Conservation (phyloP, 106 monocot species). For the Iris macrosiphon region DNA sequence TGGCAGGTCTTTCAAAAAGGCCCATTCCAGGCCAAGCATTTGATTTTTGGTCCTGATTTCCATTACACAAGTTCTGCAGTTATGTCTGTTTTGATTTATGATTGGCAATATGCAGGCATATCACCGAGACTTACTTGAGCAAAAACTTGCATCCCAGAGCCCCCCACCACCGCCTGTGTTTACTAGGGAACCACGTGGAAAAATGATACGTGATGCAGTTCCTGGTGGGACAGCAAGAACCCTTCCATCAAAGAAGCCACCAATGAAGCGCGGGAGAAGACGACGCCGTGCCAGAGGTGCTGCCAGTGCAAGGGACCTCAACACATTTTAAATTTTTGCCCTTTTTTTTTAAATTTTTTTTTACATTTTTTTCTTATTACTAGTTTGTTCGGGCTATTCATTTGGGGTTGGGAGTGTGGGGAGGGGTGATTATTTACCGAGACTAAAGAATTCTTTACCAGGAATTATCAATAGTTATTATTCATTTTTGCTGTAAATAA, state of each 20-base stretch:
- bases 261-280: constrained; percentile 22
- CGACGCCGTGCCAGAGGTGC: constrained; percentile 20
- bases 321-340: constrained; percentile 6
- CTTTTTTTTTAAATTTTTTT: neutral
- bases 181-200: neutral
- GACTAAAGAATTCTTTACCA: neutral
- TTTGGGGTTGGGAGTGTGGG: constrained; percentile 1
- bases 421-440: neutral
- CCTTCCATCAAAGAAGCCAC: constrained; percentile 23
- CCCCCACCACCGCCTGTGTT: constrained; percentile 8
- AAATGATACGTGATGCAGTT: constrained; percentile 3
- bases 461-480: constrained; percentile 20
- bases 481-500: constrained; percentile 28
- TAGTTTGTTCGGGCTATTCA: constrained; percentile 6
- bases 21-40: neutral
- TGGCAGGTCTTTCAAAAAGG: too few species aligned
- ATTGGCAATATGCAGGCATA: constrained; percentile 40
- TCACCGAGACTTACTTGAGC: constrained; percentile 61
- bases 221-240: constrained; percentile 10
- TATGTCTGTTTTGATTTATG: neutral
- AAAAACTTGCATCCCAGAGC: constrained; percentile 7
- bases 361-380: neutral
- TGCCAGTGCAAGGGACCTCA: constrained; percentile 11
- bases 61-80: neutral
- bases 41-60: neutral